Percentiles rank a stretch among this genome's conserved stretches.
These are phyloP conservation scores for Bromus sterilis DNA, from an alignment of 176 grass and related monocot species.

Conservation along the genomic window DNA sequence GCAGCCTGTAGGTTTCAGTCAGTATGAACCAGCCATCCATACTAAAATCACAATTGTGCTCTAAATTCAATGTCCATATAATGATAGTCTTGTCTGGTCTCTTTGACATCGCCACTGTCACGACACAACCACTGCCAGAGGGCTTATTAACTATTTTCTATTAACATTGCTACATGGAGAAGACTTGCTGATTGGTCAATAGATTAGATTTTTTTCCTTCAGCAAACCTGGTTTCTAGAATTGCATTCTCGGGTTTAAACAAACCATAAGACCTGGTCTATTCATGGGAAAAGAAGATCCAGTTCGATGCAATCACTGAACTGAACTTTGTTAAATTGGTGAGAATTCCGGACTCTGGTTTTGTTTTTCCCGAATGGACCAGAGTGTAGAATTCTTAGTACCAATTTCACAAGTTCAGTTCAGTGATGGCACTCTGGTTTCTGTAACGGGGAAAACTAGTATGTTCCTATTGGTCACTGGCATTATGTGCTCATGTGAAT, in stretches of 20 bases:
- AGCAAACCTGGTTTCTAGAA: background rate
- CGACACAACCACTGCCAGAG: slow-evolving; percentile 1
- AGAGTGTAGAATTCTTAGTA: too few species aligned
- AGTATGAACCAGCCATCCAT: slow-evolving; percentile 18
- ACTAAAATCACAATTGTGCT: background rate
- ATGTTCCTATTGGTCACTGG: background rate
- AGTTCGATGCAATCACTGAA: background rate
- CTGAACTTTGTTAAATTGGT: background rate
- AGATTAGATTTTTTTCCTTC: background rate
- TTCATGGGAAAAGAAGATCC: background rate
- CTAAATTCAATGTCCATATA: background rate
- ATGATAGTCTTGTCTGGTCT: background rate
- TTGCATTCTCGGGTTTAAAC: background rate
- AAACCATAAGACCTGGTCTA: background rate
- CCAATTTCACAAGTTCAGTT: too few species aligned
- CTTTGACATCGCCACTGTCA: background rate
- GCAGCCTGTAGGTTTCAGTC: slow-evolving; percentile 3
- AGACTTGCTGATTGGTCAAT: background rate
- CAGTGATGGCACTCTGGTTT: too few species aligned
- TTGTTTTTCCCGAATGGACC: too few species aligned
- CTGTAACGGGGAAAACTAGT: background rate
- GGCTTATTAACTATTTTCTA: background rate
- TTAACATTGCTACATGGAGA: background rate
- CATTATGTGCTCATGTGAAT: background rate
- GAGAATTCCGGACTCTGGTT: background rate